Base-by-base conservation (phyloP, 805 yeast genomes). In the Sungouiella thailandica region DNA sequence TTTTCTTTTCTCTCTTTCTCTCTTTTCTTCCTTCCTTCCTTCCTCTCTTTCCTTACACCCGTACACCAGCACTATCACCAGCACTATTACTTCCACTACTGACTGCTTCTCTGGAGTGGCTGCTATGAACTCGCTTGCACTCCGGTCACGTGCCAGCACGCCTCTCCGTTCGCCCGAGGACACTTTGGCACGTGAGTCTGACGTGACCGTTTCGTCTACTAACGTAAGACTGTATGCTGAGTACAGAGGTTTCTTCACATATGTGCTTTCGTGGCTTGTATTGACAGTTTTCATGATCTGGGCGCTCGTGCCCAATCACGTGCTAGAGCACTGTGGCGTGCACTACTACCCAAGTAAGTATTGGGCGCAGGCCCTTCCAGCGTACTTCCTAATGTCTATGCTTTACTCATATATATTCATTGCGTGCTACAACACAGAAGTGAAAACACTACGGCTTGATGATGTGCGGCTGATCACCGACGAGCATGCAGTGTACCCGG, bases 321-420 rank as follows among this genome's bases (percentile, higher is more conserved):
- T 72, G 23, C 70, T 83, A 15, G 45, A 48, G 26, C 68, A 76
- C 36, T 44, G 76, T 19, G 79, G 78, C 12, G 74, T 82, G 13
- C 74, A 71, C 48, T 88, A 79, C 56, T 83, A 80, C 47, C 97
- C 97, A 0, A 83, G 90, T 20, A 69, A 94, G 44, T 83, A 89
- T 79, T 93, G 97, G 98, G 80, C 95, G 2, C 53, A 84, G 23
- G 83, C 86, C 1, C 56, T 84, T 2, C 95, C 96, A 4, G 68
- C 85, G 10, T 76, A 75, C 44, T 68, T 81, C 4, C 58, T 90
- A 19, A 76, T 85, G 70, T 55, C 70, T 8, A 79, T 89, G 87
- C 59, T 80, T 12, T 88, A 76, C 50, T 73, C 72, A 0, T 90
- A 89, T 54, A 63, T 83, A 2, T 85, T 80, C 7, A 58, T 89